Evolutionary conservation across 1,139 yeast species (phyloP).

Genomic region (Hyphopichia pseudoburtonii): DNA sequence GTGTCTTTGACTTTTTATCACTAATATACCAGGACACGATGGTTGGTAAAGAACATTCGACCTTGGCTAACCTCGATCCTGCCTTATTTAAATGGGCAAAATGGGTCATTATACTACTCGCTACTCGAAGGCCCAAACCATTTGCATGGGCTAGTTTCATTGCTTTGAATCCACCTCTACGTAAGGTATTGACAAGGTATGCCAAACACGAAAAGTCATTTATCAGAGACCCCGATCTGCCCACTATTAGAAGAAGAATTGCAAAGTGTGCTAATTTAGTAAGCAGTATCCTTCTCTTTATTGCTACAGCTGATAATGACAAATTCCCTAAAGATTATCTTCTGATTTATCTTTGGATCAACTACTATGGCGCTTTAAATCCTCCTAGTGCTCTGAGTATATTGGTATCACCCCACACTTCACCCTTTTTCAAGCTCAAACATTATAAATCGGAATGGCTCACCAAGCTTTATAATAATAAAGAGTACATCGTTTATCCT

Average conservation of each 20-base stretch:
- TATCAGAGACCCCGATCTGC: not conserved
- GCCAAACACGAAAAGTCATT: not conserved
- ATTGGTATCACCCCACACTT: constrained; percentile 26
- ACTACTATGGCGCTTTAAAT: constrained; percentile 34
- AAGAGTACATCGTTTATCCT: constrained; percentile 37
- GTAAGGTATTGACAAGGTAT: not conserved
- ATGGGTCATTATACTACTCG: constrained; percentile 28
- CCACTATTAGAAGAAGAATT: constrained; percentile 2
- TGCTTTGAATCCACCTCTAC: constrained; percentile 27
- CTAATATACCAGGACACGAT: not conserved
- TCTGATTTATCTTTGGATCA: constrained; percentile 34
- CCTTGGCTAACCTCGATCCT: constrained; percentile 9
- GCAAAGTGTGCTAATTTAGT: constrained; percentile 27
- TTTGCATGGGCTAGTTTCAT: constrained; percentile 33
- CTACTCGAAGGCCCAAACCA: constrained; percentile 27
- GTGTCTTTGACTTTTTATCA: not conserved
- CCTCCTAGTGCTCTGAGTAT: constrained; percentile 35
- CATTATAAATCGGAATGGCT: constrained; percentile 20
- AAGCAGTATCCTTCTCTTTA: constrained; percentile 28
- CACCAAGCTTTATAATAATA: constrained; percentile 25
- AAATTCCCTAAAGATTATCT: constrained; percentile 41
- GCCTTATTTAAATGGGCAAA: constrained; percentile 27
- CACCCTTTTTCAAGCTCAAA: constrained; percentile 27
- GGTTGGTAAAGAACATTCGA: not conserved
- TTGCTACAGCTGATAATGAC: constrained; percentile 28